Base-by-base conservation (phyloP, 495 filamentous ascomycete genomes). In the Aspergillus heteromorphus region DNA sequence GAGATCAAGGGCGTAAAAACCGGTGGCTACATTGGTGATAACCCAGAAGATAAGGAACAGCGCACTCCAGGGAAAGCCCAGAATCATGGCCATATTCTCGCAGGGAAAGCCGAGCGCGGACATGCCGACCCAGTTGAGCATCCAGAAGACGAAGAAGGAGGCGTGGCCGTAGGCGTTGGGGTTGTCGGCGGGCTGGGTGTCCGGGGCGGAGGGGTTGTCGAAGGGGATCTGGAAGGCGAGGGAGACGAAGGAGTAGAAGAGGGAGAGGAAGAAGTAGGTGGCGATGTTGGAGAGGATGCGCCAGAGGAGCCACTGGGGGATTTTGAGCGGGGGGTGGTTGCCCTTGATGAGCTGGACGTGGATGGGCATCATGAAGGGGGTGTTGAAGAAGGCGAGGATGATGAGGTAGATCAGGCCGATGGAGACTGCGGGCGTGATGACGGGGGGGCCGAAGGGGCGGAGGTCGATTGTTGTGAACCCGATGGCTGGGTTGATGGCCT, bases 21-120 rank as follows among this genome's bases (percentile, higher is more conserved):
- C 73, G 0, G 83, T 86, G 0, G 77, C 65, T 3, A 88, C 83
- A 62, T 89, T 89, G 2, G 80, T 83, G 48, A 88, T 86, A 23
- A 88, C 83, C 86, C 85, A 89, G 62, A 88, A 89, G 54, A 90
- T 87, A 3, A 90, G 64, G 78, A 86, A 89, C 14, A 87, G 68
- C 1, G 83, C 77, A 9, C 82, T 86, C 81, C 81, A 89, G 0
- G 84, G 85, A 51, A 78, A 71, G 0, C 86, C 85, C 3, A 87
- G 62, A 13, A 87, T 58, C 84, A 88, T 89, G 0, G 79, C 83
- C 61, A 86, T 83, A 57, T 88, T 89, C 73, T 88, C 85, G 54
- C 83, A 87, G 0, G 85, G 84, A 4, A 88, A 69, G 0, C 86
- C 85, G 9, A 89, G 61, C 0, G 83, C 83, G 17, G 73, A 74